These are phyloP conservation scores for Trametes coccinea DNA, from an alignment of 768 basidiomycete genomes.

Conservation along the genomic window DNA sequence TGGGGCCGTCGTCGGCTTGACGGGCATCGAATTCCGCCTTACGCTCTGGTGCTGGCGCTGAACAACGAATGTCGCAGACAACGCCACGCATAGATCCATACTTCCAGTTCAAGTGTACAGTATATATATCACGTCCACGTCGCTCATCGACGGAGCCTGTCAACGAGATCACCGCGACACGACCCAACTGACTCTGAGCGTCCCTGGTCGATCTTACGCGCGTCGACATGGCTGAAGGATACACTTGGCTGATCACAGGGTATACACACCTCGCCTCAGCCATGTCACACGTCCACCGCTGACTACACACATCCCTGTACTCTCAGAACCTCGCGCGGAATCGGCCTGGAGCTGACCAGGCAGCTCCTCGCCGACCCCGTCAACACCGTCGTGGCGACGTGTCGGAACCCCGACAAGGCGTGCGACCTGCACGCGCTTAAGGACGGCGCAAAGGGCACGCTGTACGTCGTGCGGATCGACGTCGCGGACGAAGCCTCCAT, in stretches of 20 bases:
- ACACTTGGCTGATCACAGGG: conserved; percentile 1
- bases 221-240: neutral
- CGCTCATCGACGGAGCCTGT: no score
- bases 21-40: no score
- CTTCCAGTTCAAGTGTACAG: no score
- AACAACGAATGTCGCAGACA: no score
- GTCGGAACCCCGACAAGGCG: conserved; percentile 31
- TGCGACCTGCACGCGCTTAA: conserved; percentile 26
- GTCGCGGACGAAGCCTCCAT: conserved; percentile 31
- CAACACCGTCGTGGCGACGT: conserved; percentile 34
- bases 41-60: no score
- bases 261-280: neutral
- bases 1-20: no score
- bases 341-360: conserved; percentile 32
- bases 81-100: no score
- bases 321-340: conserved; percentile 32
- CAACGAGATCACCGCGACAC: no score
- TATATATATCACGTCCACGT: no score
- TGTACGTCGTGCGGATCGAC: conserved; percentile 39
- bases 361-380: conserved; percentile 27
- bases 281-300: neutral
- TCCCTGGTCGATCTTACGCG: neutral
- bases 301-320: neutral
- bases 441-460: conserved; percentile 27
- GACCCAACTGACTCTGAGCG: no score